Evolutionary conservation across 23 red algal genomes (phyloP).

Genomic region (Agarophyton chilense): DNA sequence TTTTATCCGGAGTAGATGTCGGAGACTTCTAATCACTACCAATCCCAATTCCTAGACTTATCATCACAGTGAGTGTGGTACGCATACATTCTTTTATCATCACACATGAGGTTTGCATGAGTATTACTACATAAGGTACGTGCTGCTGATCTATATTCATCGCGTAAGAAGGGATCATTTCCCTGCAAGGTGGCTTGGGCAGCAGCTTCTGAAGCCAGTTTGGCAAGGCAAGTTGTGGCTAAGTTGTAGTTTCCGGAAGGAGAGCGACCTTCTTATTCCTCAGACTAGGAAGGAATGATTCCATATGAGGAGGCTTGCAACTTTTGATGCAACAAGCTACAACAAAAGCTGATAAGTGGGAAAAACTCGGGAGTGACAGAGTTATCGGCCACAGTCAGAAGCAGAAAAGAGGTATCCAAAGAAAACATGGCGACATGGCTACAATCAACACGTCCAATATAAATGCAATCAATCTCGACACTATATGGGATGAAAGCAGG

Average conservation of each 20-base stretch:
- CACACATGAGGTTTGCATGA: background rate
- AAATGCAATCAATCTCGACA: too few relatives aligned
- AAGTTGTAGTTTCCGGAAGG: constrained; percentile 45
- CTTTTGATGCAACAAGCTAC: constrained; percentile 10
- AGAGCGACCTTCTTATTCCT: constrained; percentile 76
- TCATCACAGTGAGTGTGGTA: constrained; percentile 50
- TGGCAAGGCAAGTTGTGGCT: constrained; percentile 35
- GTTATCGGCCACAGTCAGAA: background rate
- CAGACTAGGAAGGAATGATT: constrained; percentile 26
- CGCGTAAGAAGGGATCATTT: background rate
- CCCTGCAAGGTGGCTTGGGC: background rate
- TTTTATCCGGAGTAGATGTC: too few relatives aligned
- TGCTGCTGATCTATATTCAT: constrained; percentile 32
- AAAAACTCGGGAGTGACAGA: background rate
- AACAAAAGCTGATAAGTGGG: background rate
- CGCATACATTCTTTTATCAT: constrained; percentile 39
- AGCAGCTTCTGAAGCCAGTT: constrained; percentile 40
- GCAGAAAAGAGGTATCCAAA: too few relatives aligned
- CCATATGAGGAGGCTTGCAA: background rate
- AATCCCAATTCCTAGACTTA: too few relatives aligned
- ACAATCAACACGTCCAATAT: constrained; percentile 49
- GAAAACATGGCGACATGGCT: constrained; percentile 59
- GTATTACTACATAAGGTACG: constrained; percentile 18
- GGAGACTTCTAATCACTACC: too few relatives aligned
- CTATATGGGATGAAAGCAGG: too few relatives aligned